These are phyloP conservation scores for Eimeria tenella DNA, from an alignment of 169 alveolate genomes.

Conservation along the genomic window DNA sequence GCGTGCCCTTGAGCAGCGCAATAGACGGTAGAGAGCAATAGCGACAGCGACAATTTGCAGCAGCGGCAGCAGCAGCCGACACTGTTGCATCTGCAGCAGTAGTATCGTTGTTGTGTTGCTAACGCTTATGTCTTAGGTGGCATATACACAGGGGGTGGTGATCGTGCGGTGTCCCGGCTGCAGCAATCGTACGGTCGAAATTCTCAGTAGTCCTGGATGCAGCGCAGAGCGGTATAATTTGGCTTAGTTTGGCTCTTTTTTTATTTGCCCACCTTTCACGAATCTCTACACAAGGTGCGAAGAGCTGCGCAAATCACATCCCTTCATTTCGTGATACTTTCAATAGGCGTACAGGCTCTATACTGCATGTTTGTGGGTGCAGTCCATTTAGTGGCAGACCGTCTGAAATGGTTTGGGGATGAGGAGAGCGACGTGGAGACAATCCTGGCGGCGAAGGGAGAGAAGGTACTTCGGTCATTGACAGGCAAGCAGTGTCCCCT, in stretches of 20 bases:
- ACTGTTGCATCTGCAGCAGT: neutral
- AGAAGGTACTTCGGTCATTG: conserved; percentile 21
- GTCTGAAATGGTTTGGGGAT: conserved; percentile 41
- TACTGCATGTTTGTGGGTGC: neutral
- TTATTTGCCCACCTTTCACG: too few relatives aligned
- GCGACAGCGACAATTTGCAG: neutral
- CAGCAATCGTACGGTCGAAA: neutral
- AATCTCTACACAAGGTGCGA: too few relatives aligned
- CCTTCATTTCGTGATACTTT: neutral
- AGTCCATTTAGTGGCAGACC: conserved; percentile 83
- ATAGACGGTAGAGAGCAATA: neutral
- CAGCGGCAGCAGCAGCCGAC: neutral
- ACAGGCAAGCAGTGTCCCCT: conserved; percentile 42
- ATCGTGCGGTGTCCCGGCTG: conserved; percentile 52
- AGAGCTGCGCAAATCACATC: too few relatives aligned
- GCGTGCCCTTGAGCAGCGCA: too few relatives aligned
- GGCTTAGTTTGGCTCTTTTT: too few relatives aligned
- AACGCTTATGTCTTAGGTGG: neutral
- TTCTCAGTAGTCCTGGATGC: too few relatives aligned
- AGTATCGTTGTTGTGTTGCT: neutral
- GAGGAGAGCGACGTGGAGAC: conserved; percentile 59
- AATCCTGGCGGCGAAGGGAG: conserved; percentile 64
- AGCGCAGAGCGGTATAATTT: too few relatives aligned
- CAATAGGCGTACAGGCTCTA: too few relatives aligned
- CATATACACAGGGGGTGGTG: conserved; percentile 40